Conservation (phyloP, 1,139 yeast species). For the Suhomyces terraborum region DNA sequence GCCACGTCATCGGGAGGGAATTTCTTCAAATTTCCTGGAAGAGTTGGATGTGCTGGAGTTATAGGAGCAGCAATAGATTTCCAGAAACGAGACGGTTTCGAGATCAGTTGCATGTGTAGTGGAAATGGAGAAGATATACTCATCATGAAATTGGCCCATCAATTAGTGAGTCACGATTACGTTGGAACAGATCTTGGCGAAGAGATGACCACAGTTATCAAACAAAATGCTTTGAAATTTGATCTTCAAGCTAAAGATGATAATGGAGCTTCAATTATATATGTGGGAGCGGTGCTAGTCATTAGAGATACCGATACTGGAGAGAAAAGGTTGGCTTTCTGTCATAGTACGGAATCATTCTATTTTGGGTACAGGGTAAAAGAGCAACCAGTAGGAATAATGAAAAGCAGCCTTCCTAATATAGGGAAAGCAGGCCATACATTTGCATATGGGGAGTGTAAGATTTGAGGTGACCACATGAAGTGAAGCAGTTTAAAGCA, state of each 20-base stretch:
- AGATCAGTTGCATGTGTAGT: conserved; percentile 48
- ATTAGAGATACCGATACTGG: conserved; percentile 19
- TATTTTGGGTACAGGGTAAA: conserved; percentile 38
- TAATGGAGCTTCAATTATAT: conserved; percentile 20
- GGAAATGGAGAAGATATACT: conserved; percentile 61
- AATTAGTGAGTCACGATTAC: conserved; percentile 21
- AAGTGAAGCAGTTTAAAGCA: no score
- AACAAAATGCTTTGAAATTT: conserved; percentile 4
- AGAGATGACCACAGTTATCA: conserved; percentile 9
- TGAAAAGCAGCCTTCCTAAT: conserved; percentile 31
- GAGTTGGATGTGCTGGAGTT: conserved; percentile 57
- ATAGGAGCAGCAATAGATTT: conserved; percentile 47
- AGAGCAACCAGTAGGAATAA: conserved; percentile 22
- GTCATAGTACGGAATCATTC: conserved; percentile 48
- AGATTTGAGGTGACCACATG: no score
- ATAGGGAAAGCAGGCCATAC: conserved; percentile 21
- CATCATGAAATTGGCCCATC: conserved; percentile 40
- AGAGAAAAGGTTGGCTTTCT: conserved; percentile 30
- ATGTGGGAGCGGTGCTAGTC: conserved; percentile 37
- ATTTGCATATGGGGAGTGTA: conserved; percentile 42
- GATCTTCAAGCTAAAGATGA: conserved; percentile 14
- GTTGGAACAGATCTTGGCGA: conserved; percentile 6
- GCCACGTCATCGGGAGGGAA: conserved; percentile 58
- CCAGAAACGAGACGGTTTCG: conserved; percentile 16
- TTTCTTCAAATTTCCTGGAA: conserved; percentile 48